Conservation (phyloP, 495 filamentous ascomycete species). For the Achaetomiella virescens region DNA sequence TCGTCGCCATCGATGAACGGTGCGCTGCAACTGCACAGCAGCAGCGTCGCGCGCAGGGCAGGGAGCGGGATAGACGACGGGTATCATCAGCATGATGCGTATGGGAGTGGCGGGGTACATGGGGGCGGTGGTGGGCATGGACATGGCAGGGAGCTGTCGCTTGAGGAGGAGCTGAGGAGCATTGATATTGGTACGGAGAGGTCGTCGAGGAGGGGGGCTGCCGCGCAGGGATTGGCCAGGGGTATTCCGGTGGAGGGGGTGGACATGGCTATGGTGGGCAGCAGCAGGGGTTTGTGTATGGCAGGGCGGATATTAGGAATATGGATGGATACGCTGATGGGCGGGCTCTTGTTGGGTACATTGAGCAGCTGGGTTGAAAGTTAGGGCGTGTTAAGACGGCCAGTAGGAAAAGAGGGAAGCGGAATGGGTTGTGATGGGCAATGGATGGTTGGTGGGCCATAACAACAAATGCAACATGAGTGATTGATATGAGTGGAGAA, state of each 20-base stretch:
- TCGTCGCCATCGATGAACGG: conserved; percentile 14
- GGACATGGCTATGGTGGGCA: background rate
- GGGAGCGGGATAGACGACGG: conserved; percentile 12
- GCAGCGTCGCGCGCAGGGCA: conserved; percentile 21
- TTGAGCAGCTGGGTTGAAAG: too few relatives aligned
- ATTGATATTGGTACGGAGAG: conserved; percentile 74
- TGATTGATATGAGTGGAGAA: too few relatives aligned
- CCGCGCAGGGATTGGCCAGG: background rate
- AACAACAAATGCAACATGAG: too few relatives aligned
- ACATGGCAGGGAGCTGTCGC: conserved; percentile 36
- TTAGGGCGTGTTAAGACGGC: too few relatives aligned
- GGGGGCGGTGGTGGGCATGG: background rate
- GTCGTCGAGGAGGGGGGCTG: conserved; percentile 15
- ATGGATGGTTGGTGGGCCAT: too few relatives aligned
- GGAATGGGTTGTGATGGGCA: too few relatives aligned
- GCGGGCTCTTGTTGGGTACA: too few relatives aligned
- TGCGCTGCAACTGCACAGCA: conserved; percentile 33
- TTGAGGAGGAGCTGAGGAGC: conserved; percentile 72
- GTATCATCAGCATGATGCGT: conserved; percentile 6
- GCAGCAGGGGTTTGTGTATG: background rate
- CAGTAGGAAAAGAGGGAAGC: too few relatives aligned
- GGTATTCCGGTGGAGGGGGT: background rate
- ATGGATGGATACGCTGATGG: too few relatives aligned
- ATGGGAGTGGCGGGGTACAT: background rate
- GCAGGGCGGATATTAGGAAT: background rate